Base-by-base conservation (phyloP, 352 stramenopile species). In the Pythium graminicola region DNA sequence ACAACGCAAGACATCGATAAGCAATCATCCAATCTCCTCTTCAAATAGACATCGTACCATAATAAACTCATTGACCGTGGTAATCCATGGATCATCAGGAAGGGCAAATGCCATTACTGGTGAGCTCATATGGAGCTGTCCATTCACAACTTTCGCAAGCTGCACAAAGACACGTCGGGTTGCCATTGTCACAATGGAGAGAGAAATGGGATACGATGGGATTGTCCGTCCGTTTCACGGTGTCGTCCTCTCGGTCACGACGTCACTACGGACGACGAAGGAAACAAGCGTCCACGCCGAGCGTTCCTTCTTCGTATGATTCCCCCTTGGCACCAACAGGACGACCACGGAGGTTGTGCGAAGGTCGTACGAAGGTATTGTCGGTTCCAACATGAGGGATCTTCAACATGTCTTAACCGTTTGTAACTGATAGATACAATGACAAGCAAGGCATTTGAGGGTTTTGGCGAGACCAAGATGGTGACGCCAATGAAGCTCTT, bases 61-160 rank as follows among this genome's bases (percentile, higher is more conserved):
- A 65, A 89, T 65, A 53, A 86, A 85, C 65, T 89, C 79, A 50
- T 89, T 89, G 43, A 89, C 70, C n/a, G 81, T 68, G 3, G 56
- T 47, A 32, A 70, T 54, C 79, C 79, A 87, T 17, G 76, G 69
- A 56, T 86, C 76, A 16, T 67, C 71, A 19, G 79, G 62, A 47
- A 73, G 58, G 22, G 85, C 64, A 45, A 89, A 87, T 0, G 76
- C 79, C 68, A 87, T 86, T 19, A 78, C 69, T 9, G 76, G 69
- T 22, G 67, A 40, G 17, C 52, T 70, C 48, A 66, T 65, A 19
- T 64, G 55, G 54, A 74, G 56, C 53, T 64, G 50, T 23, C 64
- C 47, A 22, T 69, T 69, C 2, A 62, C 46, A 10, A 57, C 48
- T 51, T 56, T 57, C 28, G 70, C 76, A 42, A 73, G 57, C 67